These are phyloP conservation scores for Polytolypa hystricis DNA, from an alignment of 2,329 filamentous ascomycete species.

Conservation along the genomic window DNA sequence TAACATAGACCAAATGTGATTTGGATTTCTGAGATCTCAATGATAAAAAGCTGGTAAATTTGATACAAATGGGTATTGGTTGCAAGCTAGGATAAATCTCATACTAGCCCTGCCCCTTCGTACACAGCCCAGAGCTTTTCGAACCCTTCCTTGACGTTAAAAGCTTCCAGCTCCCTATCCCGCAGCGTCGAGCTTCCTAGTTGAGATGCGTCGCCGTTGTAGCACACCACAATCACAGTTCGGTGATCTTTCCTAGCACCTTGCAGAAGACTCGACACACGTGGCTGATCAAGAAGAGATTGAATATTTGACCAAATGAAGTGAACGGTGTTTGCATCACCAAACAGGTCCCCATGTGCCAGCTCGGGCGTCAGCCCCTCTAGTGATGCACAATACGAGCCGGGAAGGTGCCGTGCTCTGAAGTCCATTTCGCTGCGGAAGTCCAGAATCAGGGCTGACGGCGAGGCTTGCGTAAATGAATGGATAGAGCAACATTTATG, in stretches of 20 bases:
- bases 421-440: conserved; percentile 36
- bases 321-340: conserved; percentile 32
- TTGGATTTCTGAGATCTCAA: no score
- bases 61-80: no score
- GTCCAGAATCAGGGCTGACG: no score
- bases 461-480: no score
- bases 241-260: no score
- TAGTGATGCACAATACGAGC: conserved; percentile 37
- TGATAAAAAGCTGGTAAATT: no score
- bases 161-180: conserved; percentile 38
- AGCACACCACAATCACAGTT: conserved; percentile 43
- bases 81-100: no score
- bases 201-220: conserved; percentile 44
- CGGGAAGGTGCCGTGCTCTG: conserved; percentile 32
- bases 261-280: conserved; percentile 14
- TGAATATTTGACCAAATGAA: conserved; percentile 41
- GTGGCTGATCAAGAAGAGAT: conserved; percentile 25
- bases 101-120: no score
- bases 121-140: no score
- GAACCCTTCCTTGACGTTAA: conserved; percentile 40
- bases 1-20: no score
- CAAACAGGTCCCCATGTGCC: conserved; percentile 36
- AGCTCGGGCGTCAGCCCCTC: conserved; percentile 25
- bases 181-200: conserved; percentile 45
- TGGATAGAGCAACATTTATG: conserved; percentile 29